phyloP scores from a whole-genome alignment of 495 filamentous ascomycete species.

The Penicillium desertorum region DNA sequence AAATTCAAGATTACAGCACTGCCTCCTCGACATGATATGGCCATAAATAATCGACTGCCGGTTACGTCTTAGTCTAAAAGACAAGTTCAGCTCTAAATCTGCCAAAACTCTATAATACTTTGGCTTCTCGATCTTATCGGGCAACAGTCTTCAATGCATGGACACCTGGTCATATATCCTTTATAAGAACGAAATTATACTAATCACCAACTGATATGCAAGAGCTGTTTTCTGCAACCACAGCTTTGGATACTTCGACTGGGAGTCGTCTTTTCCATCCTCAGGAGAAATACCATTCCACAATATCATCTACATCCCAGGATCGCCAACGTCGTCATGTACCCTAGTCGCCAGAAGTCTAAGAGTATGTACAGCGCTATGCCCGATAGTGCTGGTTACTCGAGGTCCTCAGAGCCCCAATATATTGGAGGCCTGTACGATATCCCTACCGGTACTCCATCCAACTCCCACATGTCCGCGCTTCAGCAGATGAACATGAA shows the following conservation, averaged over 20 bases:
- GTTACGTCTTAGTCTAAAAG: not conserved
- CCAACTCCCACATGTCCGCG: constrained; percentile 12
- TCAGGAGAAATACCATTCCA: not conserved
- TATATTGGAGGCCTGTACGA: constrained; percentile 17
- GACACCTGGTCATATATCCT: not conserved
- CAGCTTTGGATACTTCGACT: not conserved
- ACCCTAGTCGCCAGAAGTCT: not conserved
- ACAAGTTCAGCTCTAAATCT: constrained; percentile 5
- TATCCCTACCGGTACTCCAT: constrained; percentile 20
- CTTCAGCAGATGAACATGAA: constrained; percentile 15
- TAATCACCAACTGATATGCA: constrained; percentile 7
- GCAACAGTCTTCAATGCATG: not conserved
- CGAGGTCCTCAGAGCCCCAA: constrained; percentile 3
- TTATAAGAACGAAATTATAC: not conserved
- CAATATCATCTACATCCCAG: not conserved
- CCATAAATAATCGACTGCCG: constrained; percentile 4
- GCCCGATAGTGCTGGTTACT: constrained; percentile 8
- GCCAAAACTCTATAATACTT: constrained; percentile 7
- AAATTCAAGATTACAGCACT: constrained; percentile 20
- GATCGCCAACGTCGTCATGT: constrained; percentile 8
- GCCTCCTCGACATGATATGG: constrained; percentile 14
- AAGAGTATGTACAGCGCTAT: constrained; percentile 6
- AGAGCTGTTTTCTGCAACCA: not conserved
- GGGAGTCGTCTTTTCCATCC: not conserved
- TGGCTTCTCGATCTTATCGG: not conserved